Percentiles rank a stretch among this genome's conserved stretches.
These are phyloP conservation scores for Gaillardinia entomophila DNA, from an alignment of 805 yeast species.

Conservation along the genomic window DNA sequence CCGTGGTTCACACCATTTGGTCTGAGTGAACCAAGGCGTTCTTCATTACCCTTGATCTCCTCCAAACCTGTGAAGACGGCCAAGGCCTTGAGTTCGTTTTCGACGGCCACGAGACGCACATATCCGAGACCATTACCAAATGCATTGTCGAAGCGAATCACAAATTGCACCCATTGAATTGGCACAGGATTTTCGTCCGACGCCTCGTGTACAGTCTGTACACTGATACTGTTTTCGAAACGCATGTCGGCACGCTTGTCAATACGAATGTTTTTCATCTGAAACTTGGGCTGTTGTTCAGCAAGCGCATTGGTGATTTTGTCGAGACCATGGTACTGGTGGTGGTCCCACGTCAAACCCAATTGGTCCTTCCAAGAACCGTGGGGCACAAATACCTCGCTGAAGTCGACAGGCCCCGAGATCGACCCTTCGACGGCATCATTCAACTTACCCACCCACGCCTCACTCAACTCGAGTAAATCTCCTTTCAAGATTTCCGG, in stretches of 20 bases:
- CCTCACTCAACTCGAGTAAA: constrained; percentile 14
- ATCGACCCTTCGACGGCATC: constrained; percentile 7
- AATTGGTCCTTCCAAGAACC: constrained; percentile 35
- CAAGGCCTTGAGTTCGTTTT: constrained; percentile 21
- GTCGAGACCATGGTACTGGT: constrained; percentile 23
- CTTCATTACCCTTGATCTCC: constrained; percentile 25
- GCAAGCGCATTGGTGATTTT: constrained; percentile 14
- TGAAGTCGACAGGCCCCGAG: constrained; percentile 8
- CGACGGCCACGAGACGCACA: constrained; percentile 21
- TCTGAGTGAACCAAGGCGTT: constrained; percentile 22
- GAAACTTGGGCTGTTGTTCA: constrained; percentile 9
- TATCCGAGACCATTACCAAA: constrained; percentile 29
- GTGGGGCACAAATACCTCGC: constrained; percentile 15
- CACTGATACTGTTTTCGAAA: constrained; percentile 20
- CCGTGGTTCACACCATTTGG: constrained; percentile 35
- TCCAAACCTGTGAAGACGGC: constrained; percentile 29
- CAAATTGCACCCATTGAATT: constrained; percentile 30
- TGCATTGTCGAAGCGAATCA: constrained; percentile 20
- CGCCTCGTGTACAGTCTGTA: constrained; percentile 20
- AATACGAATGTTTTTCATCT: constrained; percentile 18
- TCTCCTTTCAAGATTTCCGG: constrained; percentile 17
- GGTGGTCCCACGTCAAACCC: constrained; percentile 24
- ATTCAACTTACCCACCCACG: constrained; percentile 26
- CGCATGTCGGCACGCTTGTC: constrained; percentile 23
- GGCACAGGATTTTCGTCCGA: constrained; percentile 16